Evolutionary conservation across 495 filamentous ascomycete genomes (phyloP), one percentile per base, ranked within the genome.

Genomic region (Aspergillus cristatus): DNA sequence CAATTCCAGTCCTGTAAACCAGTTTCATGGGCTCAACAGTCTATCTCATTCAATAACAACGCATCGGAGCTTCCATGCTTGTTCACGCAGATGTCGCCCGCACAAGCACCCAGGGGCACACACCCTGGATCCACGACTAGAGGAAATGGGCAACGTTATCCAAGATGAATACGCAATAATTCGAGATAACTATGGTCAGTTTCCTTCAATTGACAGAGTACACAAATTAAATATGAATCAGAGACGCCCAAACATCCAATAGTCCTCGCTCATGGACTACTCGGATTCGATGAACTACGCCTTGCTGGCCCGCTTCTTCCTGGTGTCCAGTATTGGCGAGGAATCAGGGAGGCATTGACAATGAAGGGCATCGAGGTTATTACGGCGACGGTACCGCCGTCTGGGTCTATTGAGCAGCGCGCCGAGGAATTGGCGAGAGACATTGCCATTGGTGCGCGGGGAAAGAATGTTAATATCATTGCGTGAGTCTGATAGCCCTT

Each of bases 311-410:
- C 63, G 29, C 72, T 72, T 41, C 58, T 94, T 2, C 89, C 87
- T 0, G 73, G 80, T 2, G 76, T 97, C 15, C 76, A 84, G 26
- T 97, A 97, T 57, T 97, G 90, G 90, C 78, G 82, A 24, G 90
- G 90, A 1, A 94, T 97, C 43, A 77, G 73, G 25, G 82, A 91
- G 41, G 86, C 82, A 2, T 62, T 96, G 14, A 63, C 57, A 7
- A 72, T 79, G 32, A 81, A 83, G 43, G 79, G 78, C 3, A 70
- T 86, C 13, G 74, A 89, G 45, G 86, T 96, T 24, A 85, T 94
- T 35, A 84, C 77, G 3, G 76, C 86, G 6, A 72, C 77, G 2
- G 88, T 96, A 10, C 86, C 88, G 4, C 72, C 88, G 1, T 82
- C 78, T 6, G 80, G 73, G 1, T 82, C 79, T 14, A 91, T 96